Evolutionary conservation across 306 rosid genomes (phyloP).

Genomic region (Glycine soja): DNA sequence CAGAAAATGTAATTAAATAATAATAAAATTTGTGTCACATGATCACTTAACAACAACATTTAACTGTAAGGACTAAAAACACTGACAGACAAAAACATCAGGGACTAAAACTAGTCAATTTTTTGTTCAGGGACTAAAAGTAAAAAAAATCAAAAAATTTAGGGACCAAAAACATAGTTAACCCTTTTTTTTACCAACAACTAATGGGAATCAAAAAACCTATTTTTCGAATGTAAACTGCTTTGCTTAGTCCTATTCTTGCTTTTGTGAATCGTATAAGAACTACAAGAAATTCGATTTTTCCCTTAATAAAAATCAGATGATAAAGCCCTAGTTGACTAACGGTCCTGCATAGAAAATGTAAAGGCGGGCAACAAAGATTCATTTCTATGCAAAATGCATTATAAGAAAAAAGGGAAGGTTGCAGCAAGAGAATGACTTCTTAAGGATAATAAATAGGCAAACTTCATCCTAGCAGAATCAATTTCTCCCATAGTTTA

Average conservation of each 20-base stretch:
- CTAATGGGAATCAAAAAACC: conserved; percentile 20
- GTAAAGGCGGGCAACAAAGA: not conserved
- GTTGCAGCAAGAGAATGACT: conserved; percentile 18
- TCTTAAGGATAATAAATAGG: conserved; percentile 22
- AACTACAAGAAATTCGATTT: not conserved
- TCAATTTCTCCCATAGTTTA: conserved; percentile 20
- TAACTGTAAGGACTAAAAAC: too few relatives aligned
- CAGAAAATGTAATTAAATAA: too few relatives aligned
- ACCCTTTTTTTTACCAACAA: not conserved
- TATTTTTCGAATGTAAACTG: not conserved
- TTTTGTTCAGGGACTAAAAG: too few relatives aligned
- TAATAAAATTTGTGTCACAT: too few relatives aligned
- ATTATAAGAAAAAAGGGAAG: not conserved
- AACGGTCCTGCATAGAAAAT: conserved; percentile 7
- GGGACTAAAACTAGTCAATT: too few relatives aligned
- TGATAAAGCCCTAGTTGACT: conserved; percentile 31
- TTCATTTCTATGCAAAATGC: conserved; percentile 15
- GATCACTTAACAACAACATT: too few relatives aligned
- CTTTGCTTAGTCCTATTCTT: conserved; percentile 1
- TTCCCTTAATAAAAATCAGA: conserved; percentile 2
- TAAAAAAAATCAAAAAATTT: too few relatives aligned
- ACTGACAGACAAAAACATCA: too few relatives aligned
- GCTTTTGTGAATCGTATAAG: not conserved
- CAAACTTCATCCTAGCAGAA: conserved; percentile 35
- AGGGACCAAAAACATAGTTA: too few relatives aligned